These are phyloP conservation scores for Trichoderma asperellum DNA, from an alignment of 2,329 filamentous ascomycete species.

Conservation along the genomic window DNA sequence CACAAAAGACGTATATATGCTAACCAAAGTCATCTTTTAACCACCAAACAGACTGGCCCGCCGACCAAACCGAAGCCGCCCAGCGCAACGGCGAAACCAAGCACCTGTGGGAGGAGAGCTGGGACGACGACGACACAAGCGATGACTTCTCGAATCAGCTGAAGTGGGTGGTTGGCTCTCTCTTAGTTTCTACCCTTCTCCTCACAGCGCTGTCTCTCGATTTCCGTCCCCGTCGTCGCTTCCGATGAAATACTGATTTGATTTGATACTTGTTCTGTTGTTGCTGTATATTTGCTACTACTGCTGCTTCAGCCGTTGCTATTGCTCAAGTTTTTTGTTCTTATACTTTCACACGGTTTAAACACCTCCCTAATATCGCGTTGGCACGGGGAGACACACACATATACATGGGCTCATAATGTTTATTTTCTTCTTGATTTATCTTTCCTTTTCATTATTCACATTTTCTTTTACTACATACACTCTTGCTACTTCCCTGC, in stretches of 20 bases:
- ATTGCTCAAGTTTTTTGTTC: background rate
- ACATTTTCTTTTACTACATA: background rate
- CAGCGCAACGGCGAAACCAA: slow-evolving; percentile 66
- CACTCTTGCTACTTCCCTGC: background rate
- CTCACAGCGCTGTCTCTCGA: slow-evolving; percentile 7
- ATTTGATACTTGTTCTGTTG: background rate
- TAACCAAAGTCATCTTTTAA: background rate
- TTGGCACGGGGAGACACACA: slow-evolving; percentile 1
- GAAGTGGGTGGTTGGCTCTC: slow-evolving; percentile 64
- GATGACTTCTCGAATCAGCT: slow-evolving; percentile 96
- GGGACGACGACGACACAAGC: slow-evolving; percentile 97
- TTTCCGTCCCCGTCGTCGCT: slow-evolving; percentile 10
- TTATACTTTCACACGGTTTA: background rate
- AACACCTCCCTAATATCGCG: background rate
- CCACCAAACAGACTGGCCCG: slow-evolving; percentile 78
- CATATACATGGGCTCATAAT: slow-evolving; percentile 7
- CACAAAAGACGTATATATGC: background rate
- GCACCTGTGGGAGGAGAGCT: slow-evolving; percentile 99
- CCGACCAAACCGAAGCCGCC: slow-evolving; percentile 86
- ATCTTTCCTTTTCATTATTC: background rate
- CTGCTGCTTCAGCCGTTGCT: background rate
- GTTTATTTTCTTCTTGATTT: background rate
- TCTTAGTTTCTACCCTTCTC: slow-evolving; percentile 12
- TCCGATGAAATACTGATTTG: slow-evolving; percentile 2
- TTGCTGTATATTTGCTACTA: background rate